These are phyloP conservation scores for Posidonia oceanica DNA, from an alignment of 116 monocot species.

Conservation along the genomic window DNA sequence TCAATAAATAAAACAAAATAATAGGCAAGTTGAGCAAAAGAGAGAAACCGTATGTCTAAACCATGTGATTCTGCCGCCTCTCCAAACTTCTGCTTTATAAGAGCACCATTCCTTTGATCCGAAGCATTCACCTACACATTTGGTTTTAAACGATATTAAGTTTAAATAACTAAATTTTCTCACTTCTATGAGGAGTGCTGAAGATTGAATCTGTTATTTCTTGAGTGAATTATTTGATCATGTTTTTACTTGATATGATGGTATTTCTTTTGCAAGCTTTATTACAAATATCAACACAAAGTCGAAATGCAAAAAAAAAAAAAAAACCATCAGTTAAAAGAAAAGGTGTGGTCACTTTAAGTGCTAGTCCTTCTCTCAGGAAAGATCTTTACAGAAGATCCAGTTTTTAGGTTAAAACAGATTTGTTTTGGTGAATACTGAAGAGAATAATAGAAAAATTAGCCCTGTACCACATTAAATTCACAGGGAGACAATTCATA, in stretches of 20 bases:
- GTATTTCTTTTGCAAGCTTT: background rate
- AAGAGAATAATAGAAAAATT: too few relatives aligned
- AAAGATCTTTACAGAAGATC: too few relatives aligned
- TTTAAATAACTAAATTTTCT: too few relatives aligned
- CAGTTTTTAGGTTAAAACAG: too few relatives aligned
- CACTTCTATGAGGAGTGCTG: background rate
- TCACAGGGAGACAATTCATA: too few relatives aligned
- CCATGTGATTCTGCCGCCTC: conserved; percentile 70
- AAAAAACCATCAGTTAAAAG: background rate
- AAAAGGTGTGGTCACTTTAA: background rate
- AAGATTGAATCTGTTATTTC: background rate
- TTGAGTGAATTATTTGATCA: background rate
- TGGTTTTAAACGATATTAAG: background rate
- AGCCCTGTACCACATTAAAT: too few relatives aligned
- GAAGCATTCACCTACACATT: conserved; percentile 72
- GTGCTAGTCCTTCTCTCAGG: too few relatives aligned
- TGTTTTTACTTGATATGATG: background rate
- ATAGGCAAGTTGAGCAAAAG: conserved; percentile 5
- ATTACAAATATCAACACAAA: background rate
- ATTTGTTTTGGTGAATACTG: too few relatives aligned
- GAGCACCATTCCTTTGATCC: conserved; percentile 67
- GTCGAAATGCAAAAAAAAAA: background rate
- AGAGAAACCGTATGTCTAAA: conserved; percentile 22
- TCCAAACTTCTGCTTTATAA: conserved; percentile 71
- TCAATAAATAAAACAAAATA: background rate